Evolutionary conservation across 805 yeast genomes (phyloP).

Genomic region (Yarrowia bubula): DNA sequence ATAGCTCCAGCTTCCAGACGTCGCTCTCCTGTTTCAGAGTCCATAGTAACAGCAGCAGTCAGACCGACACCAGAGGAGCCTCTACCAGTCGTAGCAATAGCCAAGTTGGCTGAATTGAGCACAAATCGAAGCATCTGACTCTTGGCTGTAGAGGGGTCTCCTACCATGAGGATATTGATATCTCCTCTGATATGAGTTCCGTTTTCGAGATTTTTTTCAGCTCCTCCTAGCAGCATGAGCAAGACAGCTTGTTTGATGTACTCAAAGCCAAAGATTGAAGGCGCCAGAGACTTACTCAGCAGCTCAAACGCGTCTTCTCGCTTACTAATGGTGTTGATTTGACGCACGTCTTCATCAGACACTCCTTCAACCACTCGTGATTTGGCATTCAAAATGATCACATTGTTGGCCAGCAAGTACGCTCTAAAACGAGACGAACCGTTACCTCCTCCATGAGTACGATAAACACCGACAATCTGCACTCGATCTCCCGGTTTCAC

Average conservation of each 20-base stretch:
- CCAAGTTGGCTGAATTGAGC: conserved; percentile 88
- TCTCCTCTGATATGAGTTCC: conserved; percentile 99
- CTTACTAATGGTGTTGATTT: conserved; percentile 75
- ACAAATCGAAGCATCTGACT: conserved; percentile 94
- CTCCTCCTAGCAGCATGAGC: conserved; percentile 89
- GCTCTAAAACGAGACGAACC: conserved; percentile 71
- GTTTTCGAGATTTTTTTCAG: conserved; percentile 86
- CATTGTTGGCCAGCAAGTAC: conserved; percentile 82
- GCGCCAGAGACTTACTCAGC: conserved; percentile 85
- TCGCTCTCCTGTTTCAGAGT: conserved; percentile 99
- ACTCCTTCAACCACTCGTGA: conserved; percentile 62
- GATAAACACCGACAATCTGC: conserved; percentile 88
- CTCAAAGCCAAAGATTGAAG: conserved; percentile 92
- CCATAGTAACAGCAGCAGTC: conserved; percentile 98
- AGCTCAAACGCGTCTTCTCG: conserved; percentile 71
- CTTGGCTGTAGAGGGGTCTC: conserved; percentile 98
- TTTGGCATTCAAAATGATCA: conserved; percentile 82
- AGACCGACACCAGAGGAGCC: conserved; percentile 99
- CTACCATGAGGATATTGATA: conserved; percentile 92
- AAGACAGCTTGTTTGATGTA: conserved; percentile 87
- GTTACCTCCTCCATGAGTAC: conserved; percentile 77
- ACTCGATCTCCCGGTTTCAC: conserved; percentile 96
- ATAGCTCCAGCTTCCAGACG: conserved; percentile 97
- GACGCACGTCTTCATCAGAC: conserved; percentile 79
- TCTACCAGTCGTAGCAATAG: conserved; percentile 97